These are phyloP conservation scores for Mallotus nudiflorus DNA, from an alignment of 345 rosid species.

Conservation along the genomic window DNA sequence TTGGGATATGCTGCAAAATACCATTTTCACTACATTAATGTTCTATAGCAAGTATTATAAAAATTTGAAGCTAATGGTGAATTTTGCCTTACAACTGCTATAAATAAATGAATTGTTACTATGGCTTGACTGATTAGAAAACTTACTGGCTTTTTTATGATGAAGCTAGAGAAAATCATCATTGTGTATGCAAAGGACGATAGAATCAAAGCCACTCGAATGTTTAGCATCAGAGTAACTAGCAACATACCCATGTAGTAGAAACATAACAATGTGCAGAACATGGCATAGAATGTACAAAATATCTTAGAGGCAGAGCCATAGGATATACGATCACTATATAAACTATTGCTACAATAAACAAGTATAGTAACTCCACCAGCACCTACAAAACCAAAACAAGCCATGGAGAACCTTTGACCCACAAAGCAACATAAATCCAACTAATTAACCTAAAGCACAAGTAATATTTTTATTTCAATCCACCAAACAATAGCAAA, in stretches of 20 bases:
- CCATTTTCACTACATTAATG: too few species aligned
- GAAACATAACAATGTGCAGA: constrained; percentile 51
- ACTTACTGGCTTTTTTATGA: constrained; percentile 70
- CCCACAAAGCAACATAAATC: too few species aligned
- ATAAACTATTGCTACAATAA: constrained; percentile 43
- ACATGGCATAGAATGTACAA: constrained; percentile 65
- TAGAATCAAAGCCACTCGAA: constrained; percentile 53
- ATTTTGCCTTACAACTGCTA: too few species aligned
- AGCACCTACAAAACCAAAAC: constrained; percentile 45
- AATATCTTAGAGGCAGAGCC: constrained; percentile 59
- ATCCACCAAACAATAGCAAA: too few species aligned
- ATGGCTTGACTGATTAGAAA: not conserved
- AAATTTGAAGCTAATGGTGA: too few species aligned
- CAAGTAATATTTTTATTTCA: too few species aligned
- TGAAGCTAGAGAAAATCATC: constrained; percentile 61
- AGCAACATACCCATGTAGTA: constrained; percentile 68
- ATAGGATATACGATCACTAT: constrained; percentile 58
- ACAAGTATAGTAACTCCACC: constrained; percentile 66
- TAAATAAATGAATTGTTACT: not conserved
- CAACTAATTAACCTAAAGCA: too few species aligned
- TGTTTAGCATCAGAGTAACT: constrained; percentile 61
- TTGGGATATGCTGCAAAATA: constrained; percentile 61
- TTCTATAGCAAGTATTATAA: too few species aligned
- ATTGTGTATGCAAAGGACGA: constrained; percentile 39
- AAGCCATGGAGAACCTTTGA: too few species aligned